Percentiles rank a stretch among this genome's conserved stretches.
Conservation (phyloP, 2,329 filamentous ascomycete genomes). For the Ceratocystis colombiana region DNA sequence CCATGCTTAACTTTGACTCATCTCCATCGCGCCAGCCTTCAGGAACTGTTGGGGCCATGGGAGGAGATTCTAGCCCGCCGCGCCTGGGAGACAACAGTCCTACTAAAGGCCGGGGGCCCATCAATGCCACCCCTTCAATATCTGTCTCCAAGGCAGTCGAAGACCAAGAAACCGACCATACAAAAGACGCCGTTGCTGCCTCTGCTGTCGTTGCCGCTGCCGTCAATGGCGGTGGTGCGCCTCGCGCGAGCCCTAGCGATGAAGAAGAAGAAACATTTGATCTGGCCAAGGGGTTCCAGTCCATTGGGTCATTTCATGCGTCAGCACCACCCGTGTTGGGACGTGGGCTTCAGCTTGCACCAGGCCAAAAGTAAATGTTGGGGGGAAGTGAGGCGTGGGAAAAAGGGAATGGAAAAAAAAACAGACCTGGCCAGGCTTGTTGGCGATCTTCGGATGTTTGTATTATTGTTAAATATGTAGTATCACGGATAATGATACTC, state of each 20-base stretch:
- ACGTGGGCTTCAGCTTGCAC: slow-evolving; percentile 32
- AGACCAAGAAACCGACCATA: slow-evolving; percentile 31
- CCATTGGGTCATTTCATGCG: slow-evolving; percentile 53
- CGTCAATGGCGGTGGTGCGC: slow-evolving; percentile 23
- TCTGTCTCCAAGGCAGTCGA: slow-evolving; percentile 28
- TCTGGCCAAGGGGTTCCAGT: slow-evolving; percentile 54
- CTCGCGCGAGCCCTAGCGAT: slow-evolving; percentile 25
- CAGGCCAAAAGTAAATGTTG: slow-evolving; percentile 8
- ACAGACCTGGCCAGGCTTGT: not conserved
- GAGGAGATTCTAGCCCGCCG: slow-evolving; percentile 16
- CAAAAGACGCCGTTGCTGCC: slow-evolving; percentile 15
- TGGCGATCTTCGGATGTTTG: too few species aligned
- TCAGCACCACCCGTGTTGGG: slow-evolving; percentile 34
- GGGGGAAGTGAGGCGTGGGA: not conserved
- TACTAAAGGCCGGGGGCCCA: slow-evolving; percentile 29
- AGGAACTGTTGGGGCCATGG: not conserved
- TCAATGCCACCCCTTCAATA: slow-evolving; percentile 13
- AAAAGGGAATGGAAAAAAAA: not conserved
- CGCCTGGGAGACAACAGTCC: slow-evolving; percentile 17
- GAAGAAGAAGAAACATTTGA: slow-evolving; percentile 49
- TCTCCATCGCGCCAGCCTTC: slow-evolving; percentile 46
- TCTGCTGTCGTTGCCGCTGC: slow-evolving; percentile 25
- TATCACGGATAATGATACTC: too few species aligned
- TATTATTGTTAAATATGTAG: too few species aligned
- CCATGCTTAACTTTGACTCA: slow-evolving; percentile 42